Conservation (phyloP, 2,329 filamentous ascomycete genomes). For the Camillea tinctor region DNA sequence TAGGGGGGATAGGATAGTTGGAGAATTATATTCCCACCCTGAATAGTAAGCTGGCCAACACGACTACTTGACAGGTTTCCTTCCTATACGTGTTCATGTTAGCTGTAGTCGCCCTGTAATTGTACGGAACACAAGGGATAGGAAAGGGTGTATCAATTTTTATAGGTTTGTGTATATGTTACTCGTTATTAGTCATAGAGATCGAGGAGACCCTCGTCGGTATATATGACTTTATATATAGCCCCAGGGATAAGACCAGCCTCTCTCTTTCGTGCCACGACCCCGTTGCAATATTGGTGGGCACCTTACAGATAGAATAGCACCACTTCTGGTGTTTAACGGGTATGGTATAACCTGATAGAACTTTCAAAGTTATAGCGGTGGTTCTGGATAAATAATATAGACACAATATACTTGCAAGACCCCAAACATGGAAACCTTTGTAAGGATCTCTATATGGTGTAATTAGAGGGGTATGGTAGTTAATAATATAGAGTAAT, state of each 20-base stretch:
- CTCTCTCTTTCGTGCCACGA: no score
- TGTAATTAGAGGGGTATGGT: background rate
- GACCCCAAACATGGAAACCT: background rate
- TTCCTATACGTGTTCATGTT: background rate
- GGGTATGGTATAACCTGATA: background rate
- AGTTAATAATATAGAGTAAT: background rate
- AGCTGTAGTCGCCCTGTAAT: background rate
- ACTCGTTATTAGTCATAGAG: background rate
- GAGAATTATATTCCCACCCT: background rate
- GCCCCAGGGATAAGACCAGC: no score
- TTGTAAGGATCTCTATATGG: no score
- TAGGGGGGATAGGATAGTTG: background rate
- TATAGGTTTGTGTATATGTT: background rate
- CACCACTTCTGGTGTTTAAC: no score
- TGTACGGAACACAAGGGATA: background rate
- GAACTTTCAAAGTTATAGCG: background rate
- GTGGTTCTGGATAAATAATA: background rate
- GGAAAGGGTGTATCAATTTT: background rate
- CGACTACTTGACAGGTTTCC: background rate
- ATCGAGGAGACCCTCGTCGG: background rate
- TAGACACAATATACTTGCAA: background rate
- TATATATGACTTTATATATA: no score
- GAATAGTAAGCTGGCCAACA: background rate
- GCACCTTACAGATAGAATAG: no score
- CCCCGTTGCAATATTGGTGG: no score